These are phyloP conservation scores for Phyllosticta paracitricarpa DNA, from an alignment of 2,329 filamentous ascomycete genomes.

Conservation along the genomic window DNA sequence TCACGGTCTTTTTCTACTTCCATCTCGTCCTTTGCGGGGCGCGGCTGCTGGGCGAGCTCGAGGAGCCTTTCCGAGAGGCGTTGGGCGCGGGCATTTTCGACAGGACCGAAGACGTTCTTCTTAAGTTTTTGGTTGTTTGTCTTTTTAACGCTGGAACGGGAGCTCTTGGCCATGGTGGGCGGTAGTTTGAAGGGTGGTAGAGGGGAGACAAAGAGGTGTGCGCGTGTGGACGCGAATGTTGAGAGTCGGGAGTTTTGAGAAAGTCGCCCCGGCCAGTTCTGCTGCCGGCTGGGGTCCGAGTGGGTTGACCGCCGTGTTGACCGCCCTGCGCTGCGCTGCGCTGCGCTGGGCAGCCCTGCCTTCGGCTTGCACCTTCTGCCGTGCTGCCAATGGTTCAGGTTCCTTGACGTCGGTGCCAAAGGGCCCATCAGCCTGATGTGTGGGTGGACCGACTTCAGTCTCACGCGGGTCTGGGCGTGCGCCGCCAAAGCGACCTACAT, in stretches of 20 bases:
- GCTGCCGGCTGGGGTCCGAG: too few species aligned
- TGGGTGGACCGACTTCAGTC: background rate
- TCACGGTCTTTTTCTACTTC: slow-evolving; percentile 30
- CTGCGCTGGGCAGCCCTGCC: too few species aligned
- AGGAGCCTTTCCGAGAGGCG: slow-evolving; percentile 78
- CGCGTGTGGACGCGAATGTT: too few species aligned
- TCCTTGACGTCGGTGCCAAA: too few species aligned
- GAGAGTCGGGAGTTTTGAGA: background rate
- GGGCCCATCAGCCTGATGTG: background rate
- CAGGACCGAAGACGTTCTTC: slow-evolving; percentile 72
- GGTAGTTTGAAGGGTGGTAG: slow-evolving; percentile 7
- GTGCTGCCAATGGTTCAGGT: too few species aligned
- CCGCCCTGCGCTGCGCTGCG: too few species aligned
- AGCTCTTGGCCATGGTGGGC: slow-evolving; percentile 69
- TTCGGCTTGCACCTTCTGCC: too few species aligned
- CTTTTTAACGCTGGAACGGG: slow-evolving; percentile 70
- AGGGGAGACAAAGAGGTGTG: slow-evolving; percentile 8
- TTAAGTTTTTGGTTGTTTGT: slow-evolving; percentile 75
- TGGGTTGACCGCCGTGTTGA: too few species aligned
- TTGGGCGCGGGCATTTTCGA: slow-evolving; percentile 67
- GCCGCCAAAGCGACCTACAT: background rate
- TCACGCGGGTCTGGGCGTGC: background rate
- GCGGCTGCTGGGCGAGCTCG: slow-evolving; percentile 68
- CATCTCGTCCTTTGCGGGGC: slow-evolving; percentile 39
- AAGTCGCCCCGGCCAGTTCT: background rate